Evolutionary conservation across 2,329 filamentous ascomycete genomes (phyloP), one percentile per base, ranked within the genome.

Genomic region (Penicillium psychrosexuale): DNA sequence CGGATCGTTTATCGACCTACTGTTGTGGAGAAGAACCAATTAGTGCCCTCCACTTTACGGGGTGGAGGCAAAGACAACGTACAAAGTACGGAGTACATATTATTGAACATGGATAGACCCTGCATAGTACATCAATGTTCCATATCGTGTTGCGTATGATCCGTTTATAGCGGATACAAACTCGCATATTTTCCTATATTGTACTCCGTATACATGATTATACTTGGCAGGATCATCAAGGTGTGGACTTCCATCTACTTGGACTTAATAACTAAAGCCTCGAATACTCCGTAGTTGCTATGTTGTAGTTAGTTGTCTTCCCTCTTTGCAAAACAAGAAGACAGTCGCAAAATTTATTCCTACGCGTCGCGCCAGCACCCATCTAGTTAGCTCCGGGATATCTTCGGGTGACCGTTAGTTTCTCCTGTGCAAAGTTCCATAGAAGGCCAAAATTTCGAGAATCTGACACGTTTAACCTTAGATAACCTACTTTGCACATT

Each of bases 381-480:
- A 43, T 33, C 9, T 13, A 30, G 38, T 44, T 54, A 54, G 46
- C 27, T 15, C 31, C 51, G 51, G 51, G 17, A 33, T 43, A 54
- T 54, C 51, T 37, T 44, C 51, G 51, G 46, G 9, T 13, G 22
- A 17, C 13, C 19, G 13, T 7, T 3, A 12, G 5, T 22, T n/a
- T n/a, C 8, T 17, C n/a, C 5, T 11, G 4, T 19, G 4, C 13
- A 34, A 34, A 37, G 36, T 5, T 17, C 34, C n/a, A 11, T 37
- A 17, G 4, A 37, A 37, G 19, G 11, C n/a, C 1, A 8, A 30
- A 5, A 9, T 39, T 28, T 40, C n/a, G 17, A 19, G 12, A 12
- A 36, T 3, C 1, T 27, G 28, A 34, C 30, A 30, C 8, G 8
- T 33, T 1, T 38, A 22, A 8, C 34, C 28, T 37, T 17, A n/a